Percentiles rank a stretch among this genome's conserved stretches.
phyloP scores from a whole-genome alignment of 2,329 filamentous ascomycete species.

The Fusarium papillatum region DNA sequence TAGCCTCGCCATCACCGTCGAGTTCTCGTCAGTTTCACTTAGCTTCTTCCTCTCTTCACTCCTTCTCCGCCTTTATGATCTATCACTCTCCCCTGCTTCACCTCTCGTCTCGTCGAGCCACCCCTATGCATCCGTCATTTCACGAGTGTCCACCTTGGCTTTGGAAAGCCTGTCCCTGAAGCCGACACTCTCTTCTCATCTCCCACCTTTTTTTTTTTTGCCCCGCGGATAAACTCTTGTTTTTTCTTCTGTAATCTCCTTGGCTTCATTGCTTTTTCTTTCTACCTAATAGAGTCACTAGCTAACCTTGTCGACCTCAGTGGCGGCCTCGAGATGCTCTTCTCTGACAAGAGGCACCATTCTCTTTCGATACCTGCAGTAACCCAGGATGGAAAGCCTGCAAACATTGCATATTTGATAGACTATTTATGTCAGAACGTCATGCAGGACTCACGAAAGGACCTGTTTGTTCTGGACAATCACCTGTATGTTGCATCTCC shows the following conservation, averaged over 20 bases:
- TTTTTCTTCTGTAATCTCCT: conserved; percentile 9
- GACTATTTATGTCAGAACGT: conserved; percentile 82
- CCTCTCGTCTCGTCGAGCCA: conserved; percentile 14
- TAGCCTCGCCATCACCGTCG: conserved; percentile 73
- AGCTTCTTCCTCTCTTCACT: neutral
- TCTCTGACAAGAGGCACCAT: conserved; percentile 85
- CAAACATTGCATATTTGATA: conserved; percentile 83
- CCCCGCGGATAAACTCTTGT: neutral
- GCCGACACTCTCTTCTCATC: conserved; percentile 22
- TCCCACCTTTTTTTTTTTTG: conserved; percentile 3
- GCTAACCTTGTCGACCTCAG: conserved; percentile 59
- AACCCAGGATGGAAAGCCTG: conserved; percentile 69
- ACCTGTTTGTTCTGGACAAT: conserved; percentile 89
- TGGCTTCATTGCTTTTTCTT: conserved; percentile 21
- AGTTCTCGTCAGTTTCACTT: conserved; percentile 70
- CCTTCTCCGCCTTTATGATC: conserved; percentile 36
- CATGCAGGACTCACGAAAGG: conserved; percentile 88
- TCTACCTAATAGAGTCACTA: conserved; percentile 5
- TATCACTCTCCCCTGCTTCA: conserved; percentile 33
- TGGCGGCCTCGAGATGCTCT: conserved; percentile 95
- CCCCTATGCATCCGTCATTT: conserved; percentile 17
- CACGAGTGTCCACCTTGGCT: conserved; percentile 19
- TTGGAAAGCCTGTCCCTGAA: conserved; percentile 35
- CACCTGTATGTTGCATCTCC: conserved; percentile 78
- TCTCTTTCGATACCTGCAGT: conserved; percentile 75